These are phyloP conservation scores for Plasmodium berghei DNA, from an alignment of 169 alveolate genomes.

Conservation along the genomic window DNA sequence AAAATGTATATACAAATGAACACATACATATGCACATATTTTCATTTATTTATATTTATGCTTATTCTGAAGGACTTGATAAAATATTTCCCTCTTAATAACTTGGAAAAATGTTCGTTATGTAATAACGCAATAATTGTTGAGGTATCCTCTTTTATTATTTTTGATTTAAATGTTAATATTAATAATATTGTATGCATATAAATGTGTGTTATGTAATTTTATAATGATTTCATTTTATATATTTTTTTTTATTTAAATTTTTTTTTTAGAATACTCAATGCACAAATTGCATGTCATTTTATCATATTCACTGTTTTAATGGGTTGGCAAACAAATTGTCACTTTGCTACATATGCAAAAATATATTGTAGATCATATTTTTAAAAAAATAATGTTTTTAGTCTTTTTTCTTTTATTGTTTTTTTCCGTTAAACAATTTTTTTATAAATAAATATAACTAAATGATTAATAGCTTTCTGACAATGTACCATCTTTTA, in stretches of 20 bases:
- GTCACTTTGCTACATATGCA: conserved; percentile 57
- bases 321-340: conserved; percentile 43
- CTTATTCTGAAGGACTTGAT: conserved; percentile 53
- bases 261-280: conserved; percentile 26
- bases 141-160: conserved; percentile 17
- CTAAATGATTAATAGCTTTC: not conserved
- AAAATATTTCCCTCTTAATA: conserved; percentile 45
- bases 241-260: conserved; percentile 9
- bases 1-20: not conserved
- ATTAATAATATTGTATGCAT: not conserved
- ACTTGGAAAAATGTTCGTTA: conserved; percentile 57
- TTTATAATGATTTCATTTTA: not conserved
- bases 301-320: conserved; percentile 67
- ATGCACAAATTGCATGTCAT: conserved; percentile 37
- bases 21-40: not conserved
- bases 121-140: conserved; percentile 67
- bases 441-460: not conserved
- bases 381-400: not conserved
- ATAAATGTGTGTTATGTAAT: not conserved
- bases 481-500: conserved; percentile 17
- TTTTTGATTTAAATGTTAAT: not conserved
- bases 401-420: not conserved
- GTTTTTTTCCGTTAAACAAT: not conserved
- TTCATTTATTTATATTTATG: conserved; percentile 1
- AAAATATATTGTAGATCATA: conserved; percentile 27